Evolutionary conservation across 495 filamentous ascomycete genomes (phyloP).

Genomic region (Aspergillus taichungensis): DNA sequence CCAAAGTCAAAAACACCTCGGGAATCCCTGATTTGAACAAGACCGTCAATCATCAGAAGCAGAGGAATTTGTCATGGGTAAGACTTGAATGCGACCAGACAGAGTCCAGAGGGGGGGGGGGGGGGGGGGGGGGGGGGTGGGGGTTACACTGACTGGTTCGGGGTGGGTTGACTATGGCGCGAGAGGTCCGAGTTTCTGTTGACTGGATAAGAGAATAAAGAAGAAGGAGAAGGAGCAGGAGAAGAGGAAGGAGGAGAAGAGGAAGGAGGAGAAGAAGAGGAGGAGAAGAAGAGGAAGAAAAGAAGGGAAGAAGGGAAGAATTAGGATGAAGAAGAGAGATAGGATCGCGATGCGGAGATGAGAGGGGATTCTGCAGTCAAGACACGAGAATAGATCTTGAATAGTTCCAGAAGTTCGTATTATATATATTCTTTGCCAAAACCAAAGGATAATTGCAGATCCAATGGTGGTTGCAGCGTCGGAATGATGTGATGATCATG

Average conservation of each 20-base stretch:
- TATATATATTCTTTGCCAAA: not conserved
- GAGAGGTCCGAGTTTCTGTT: not conserved
- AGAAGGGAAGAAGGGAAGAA: constrained; percentile 9
- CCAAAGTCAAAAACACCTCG: constrained; percentile 10
- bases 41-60: constrained; percentile 4
- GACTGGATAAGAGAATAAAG: too few species aligned
- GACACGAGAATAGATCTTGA: too few species aligned
- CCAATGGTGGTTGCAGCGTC: too few species aligned
- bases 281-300: constrained; percentile 6
- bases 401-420: too few species aligned
- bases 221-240: constrained; percentile 7
- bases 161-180: not conserved
- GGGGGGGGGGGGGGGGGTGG: too few species aligned
- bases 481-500: too few species aligned
- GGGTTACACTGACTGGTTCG: constrained; percentile 17
- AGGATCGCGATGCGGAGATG: constrained; percentile 3
- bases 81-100: too few species aligned
- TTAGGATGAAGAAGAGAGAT: constrained; percentile 1
- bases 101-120: too few species aligned
- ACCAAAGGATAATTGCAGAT: too few species aligned
- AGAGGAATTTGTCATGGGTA: constrained; percentile 2
- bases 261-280: constrained; percentile 2
- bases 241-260: constrained; percentile 6
- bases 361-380: constrained; percentile 6
- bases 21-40: not conserved